Conservation (phyloP, 495 filamentous ascomycete genomes). For the Neurospora pannonica region DNA sequence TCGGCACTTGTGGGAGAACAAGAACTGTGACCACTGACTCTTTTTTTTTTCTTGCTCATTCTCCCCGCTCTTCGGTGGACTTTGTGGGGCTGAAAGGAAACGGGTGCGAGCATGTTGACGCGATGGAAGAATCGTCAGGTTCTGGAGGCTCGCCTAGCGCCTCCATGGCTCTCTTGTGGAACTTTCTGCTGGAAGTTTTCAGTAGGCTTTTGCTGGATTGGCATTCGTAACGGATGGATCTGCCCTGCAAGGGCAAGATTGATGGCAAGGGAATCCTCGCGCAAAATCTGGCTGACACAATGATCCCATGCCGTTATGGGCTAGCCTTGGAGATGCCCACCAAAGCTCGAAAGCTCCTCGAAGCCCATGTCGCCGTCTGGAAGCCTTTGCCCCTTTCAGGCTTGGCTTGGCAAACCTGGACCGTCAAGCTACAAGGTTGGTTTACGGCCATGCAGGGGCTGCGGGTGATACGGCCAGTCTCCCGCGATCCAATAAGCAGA, state of each 20-base stretch:
- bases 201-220: background rate
- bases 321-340: background rate
- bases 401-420: background rate
- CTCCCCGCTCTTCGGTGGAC: background rate
- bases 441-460: background rate
- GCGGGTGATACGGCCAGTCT: background rate
- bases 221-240: background rate
- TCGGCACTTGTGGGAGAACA: background rate
- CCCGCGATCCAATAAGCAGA: constrained; percentile 3
- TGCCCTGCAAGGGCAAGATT: background rate
- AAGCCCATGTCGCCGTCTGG: background rate
- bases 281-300: background rate
- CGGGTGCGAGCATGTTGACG: background rate
- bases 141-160: background rate
- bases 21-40: background rate
- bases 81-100: background rate
- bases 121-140: background rate
- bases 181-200: background rate
- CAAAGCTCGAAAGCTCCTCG: background rate
- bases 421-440: too few relatives aligned
- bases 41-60: background rate
- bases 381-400: background rate
- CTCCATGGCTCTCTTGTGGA: background rate
- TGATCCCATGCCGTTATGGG: background rate
- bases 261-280: background rate